Evolutionary conservation across 1,284 basidiomycete species (phyloP).

Genomic region (Clitocybe nebularis): DNA sequence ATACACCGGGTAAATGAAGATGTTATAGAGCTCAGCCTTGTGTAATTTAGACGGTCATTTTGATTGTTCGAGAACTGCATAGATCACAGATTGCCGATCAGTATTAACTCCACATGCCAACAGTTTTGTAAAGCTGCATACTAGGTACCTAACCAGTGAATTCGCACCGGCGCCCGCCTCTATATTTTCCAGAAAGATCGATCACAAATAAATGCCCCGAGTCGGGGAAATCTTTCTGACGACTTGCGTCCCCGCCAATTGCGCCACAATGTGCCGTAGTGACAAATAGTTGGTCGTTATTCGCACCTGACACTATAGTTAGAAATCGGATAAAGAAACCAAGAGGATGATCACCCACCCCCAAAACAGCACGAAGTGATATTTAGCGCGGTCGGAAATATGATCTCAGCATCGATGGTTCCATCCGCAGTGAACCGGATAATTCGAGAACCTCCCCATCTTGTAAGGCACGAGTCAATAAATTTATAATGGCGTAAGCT

Average conservation of each 20-base stretch:
- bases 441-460: conserved; percentile 62
- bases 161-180: conserved; percentile 30
- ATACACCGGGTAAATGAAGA: too few species aligned
- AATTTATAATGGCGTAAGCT: conserved; percentile 8
- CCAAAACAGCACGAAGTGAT: conserved; percentile 69
- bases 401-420: conserved; percentile 47
- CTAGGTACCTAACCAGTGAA: conserved; percentile 28
- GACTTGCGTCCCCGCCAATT: conserved; percentile 43
- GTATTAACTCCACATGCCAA: background rate
- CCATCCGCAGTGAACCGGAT: conserved; percentile 52
- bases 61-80: conserved; percentile 2
- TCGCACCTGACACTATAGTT: conserved; percentile 38
- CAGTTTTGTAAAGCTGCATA: too few species aligned
- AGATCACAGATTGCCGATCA: too few species aligned
- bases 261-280: conserved; percentile 65
- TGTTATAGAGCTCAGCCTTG: too few species aligned
- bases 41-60: too few species aligned
- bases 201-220: conserved; percentile 65
- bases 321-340: too few species aligned
- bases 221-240: conserved; percentile 52
- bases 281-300: conserved; percentile 60
- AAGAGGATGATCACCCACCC: too few species aligned
- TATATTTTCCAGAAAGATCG: conserved; percentile 51
- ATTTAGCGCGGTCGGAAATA: conserved; percentile 55
- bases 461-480: conserved; percentile 20